These are phyloP conservation scores for Tuber indicum DNA, from an alignment of 495 filamentous ascomycete species.

Conservation along the genomic window DNA sequence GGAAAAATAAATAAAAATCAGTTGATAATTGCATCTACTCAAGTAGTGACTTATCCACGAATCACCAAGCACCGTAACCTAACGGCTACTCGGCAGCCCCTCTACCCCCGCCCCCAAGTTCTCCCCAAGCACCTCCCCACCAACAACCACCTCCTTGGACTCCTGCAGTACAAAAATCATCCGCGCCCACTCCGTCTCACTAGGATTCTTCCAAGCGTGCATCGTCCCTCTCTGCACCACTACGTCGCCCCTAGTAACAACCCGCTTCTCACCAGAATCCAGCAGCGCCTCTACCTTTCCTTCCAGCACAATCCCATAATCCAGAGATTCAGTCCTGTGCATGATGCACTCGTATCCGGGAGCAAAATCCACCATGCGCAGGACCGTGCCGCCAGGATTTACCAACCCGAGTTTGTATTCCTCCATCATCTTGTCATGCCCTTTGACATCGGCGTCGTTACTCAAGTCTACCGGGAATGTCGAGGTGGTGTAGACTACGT, in stretches of 20 bases:
- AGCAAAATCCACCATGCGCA: conserved; percentile 57
- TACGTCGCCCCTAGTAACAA: conserved; percentile 57
- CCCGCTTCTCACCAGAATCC: conserved; percentile 53
- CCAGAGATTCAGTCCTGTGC: conserved; percentile 66
- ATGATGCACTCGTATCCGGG: conserved; percentile 53
- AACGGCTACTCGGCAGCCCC: neutral
- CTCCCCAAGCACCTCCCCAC: conserved; percentile 40
- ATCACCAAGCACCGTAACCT: neutral
- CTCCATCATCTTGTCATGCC: neutral
- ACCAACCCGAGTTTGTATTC: conserved; percentile 41
- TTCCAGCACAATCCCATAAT: conserved; percentile 73
- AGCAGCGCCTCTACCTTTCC: conserved; percentile 60
- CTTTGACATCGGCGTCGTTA: neutral
- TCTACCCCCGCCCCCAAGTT: conserved; percentile 9
- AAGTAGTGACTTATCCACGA: neutral
- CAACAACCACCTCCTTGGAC: conserved; percentile 45
- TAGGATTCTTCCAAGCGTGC: conserved; percentile 62
- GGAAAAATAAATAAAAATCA: neutral
- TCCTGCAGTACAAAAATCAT: conserved; percentile 57
- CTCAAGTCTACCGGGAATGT: neutral
- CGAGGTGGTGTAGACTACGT: neutral
- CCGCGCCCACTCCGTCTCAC: conserved; percentile 51
- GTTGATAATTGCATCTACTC: neutral
- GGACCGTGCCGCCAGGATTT: conserved; percentile 49
- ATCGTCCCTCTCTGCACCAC: conserved; percentile 60